phyloP scores from a whole-genome alignment of 2,329 filamentous ascomycete genomes.

The Diaporthe sp. region DNA sequence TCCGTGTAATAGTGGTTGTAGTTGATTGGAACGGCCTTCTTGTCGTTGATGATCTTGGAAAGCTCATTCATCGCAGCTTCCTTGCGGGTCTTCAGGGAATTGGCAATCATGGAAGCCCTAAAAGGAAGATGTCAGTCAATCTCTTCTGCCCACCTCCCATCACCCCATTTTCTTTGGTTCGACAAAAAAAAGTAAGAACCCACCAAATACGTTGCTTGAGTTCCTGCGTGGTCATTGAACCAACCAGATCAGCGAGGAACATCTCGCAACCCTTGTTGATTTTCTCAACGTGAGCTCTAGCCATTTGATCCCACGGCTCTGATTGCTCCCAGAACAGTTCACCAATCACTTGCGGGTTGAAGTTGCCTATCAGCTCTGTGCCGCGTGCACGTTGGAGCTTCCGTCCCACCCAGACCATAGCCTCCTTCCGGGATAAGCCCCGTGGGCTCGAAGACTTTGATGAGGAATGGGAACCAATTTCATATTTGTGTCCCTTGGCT shows the following conservation, averaged over 20 bases:
- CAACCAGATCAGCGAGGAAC: neutral
- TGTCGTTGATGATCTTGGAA: constrained; percentile 5
- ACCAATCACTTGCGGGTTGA: constrained; percentile 18
- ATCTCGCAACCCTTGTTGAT: neutral
- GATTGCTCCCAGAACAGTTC: constrained; percentile 36
- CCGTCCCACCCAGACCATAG: neutral
- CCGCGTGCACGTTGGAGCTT: neutral
- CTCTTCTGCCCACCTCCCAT: too few species aligned
- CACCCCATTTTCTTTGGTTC: too few species aligned
- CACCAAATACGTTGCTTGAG: neutral
- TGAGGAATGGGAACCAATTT: neutral
- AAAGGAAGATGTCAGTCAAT: neutral
- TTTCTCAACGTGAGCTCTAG: neutral
- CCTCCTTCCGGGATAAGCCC: neutral
- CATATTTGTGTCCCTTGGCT: neutral
- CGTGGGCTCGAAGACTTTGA: neutral
- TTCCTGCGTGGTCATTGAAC: neutral
- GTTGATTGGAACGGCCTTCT: neutral
- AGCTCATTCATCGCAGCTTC: neutral
- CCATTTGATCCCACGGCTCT: neutral
- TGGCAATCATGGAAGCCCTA: neutral
- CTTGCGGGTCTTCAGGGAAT: neutral
- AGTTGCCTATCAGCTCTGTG: constrained; percentile 17
- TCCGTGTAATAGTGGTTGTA: constrained; percentile 38
- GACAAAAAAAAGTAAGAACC: too few species aligned